phyloP scores from a whole-genome alignment of 768 basidiomycete genomes.

The Suillus luteus region DNA sequence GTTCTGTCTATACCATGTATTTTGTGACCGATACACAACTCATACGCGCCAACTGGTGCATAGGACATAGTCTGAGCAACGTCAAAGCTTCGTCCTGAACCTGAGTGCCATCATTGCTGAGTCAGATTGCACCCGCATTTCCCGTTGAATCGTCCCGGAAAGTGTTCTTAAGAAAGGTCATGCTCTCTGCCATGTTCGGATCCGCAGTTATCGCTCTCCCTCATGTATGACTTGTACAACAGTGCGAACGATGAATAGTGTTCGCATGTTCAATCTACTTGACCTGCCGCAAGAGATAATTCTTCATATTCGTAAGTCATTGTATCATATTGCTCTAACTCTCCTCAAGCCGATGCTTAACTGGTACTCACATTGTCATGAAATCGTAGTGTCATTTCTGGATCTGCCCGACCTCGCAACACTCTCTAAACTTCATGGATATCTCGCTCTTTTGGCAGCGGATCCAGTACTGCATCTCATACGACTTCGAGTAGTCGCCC shows the following conservation, averaged over 20 bases:
- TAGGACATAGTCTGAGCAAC: not conserved
- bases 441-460: slow-evolving; percentile 50
- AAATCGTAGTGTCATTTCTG: slow-evolving; percentile 59
- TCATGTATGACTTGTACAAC: slow-evolving; percentile 5
- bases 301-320: slow-evolving; percentile 57
- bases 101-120: not conserved
- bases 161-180: not conserved
- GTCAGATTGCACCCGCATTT: slow-evolving; percentile 2
- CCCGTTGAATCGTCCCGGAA: not conserved
- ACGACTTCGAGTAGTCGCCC: slow-evolving; percentile 61
- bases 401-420: slow-evolving; percentile 71
- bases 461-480: slow-evolving; percentile 67
- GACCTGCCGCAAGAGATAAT: slow-evolving; percentile 57
- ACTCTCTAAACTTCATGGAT: slow-evolving; percentile 49
- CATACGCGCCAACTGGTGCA: not conserved
- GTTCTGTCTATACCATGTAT: slow-evolving; percentile 8
- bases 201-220: not conserved
- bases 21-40: not conserved
- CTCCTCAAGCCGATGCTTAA: not conserved
- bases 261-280: slow-evolving; percentile 18
- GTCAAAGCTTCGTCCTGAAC: not conserved
- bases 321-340: too few relatives aligned
- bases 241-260: not conserved
- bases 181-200: not conserved
- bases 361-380: not conserved